phyloP scores from a whole-genome alignment of 208 protist genomes.

The Leishmania aethiopica region DNA sequence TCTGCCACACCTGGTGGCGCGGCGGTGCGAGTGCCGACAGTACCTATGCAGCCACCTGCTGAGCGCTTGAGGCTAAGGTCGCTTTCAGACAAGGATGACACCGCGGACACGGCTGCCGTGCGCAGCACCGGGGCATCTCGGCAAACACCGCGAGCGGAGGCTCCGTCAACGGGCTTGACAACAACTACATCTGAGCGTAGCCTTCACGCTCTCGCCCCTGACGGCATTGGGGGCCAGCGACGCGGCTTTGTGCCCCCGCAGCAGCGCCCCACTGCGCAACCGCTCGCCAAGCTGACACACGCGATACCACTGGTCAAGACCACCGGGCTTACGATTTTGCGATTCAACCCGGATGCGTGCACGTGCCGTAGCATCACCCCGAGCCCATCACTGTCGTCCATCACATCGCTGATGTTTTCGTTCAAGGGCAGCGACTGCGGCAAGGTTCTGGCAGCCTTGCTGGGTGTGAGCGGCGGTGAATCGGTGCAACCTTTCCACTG shows the following conservation, averaged over 20 bases:
- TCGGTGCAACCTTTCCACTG: constrained; percentile 32
- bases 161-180: background rate
- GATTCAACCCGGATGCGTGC: background rate
- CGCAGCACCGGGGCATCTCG: background rate
- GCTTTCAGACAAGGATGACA: constrained; percentile 9
- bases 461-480: constrained; percentile 5
- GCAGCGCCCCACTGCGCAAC: background rate
- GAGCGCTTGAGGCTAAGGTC: background rate
- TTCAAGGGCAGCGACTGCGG: constrained; percentile 27
- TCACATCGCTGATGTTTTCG: constrained; percentile 17
- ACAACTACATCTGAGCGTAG: background rate
- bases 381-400: constrained; percentile 6
- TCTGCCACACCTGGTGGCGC: constrained; percentile 49
- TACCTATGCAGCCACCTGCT: constrained; percentile 18
- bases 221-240: constrained; percentile 1
- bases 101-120: background rate
- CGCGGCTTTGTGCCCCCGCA: constrained; percentile 35
- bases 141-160: background rate
- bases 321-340: constrained; percentile 14
- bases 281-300: background rate
- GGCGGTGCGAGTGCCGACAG: constrained; percentile 35
- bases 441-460: constrained; percentile 13
- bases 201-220: background rate
- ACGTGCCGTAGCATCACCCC: constrained; percentile 7
- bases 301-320: background rate